A percentile compares a stretch with the other conserved stretches of the same genome.
Conservation (phyloP, 1,284 basidiomycete genomes). For the Heterobasidion annosum region DNA sequence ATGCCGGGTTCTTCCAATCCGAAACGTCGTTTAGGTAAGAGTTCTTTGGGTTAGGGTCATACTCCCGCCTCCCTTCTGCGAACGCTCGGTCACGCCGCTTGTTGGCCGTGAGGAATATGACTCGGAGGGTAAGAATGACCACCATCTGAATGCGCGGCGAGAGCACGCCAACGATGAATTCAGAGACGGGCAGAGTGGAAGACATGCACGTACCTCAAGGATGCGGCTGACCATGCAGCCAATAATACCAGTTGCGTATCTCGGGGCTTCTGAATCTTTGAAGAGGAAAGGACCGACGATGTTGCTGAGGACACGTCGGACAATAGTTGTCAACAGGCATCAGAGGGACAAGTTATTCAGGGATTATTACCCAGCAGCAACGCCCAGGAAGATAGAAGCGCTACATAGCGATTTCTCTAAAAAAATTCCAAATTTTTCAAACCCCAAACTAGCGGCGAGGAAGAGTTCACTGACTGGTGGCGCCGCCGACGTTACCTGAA, state of each 20-base stretch:
- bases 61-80: conserved; percentile 13
- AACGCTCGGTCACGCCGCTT: conserved; percentile 22
- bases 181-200: too few species aligned
- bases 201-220: not conserved
- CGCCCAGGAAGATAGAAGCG: conserved; percentile 9
- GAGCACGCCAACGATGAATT: too few species aligned
- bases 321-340: too few species aligned
- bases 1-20: not conserved
- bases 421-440: too few species aligned
- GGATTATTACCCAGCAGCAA: not conserved
- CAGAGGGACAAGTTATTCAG: conserved; percentile 1
- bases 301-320: conserved; percentile 21
- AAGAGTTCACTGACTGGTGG: conserved; percentile 17
- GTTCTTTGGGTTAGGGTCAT: not conserved
- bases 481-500: conserved; percentile 34
- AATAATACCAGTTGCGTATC: conserved; percentile 30
- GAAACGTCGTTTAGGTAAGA: not conserved
- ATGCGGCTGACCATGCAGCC: conserved; percentile 26
- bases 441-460: too few species aligned
- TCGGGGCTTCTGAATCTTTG: conserved; percentile 25
- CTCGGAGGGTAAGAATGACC: conserved; percentile 27
- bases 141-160: conserved; percentile 11
- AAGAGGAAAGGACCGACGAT: conserved; percentile 32
- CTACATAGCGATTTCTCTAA: conserved; percentile 27
- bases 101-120: conserved; percentile 28